Conservation (phyloP, 83 land plant species). For the Isoetes engelmannii region DNA sequence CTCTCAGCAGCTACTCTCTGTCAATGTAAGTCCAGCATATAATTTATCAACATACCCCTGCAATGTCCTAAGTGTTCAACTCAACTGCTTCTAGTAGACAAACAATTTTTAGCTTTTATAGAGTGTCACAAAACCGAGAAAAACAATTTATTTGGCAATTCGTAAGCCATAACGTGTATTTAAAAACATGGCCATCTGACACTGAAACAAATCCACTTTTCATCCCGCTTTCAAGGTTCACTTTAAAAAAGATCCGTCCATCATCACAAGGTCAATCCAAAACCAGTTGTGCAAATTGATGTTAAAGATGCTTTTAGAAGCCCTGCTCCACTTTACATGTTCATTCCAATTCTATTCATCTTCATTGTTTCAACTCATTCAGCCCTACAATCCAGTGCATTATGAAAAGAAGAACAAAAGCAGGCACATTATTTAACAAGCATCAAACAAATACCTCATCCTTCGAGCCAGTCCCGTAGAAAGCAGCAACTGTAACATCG, state of each 20-base stretch:
- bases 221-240: too few relatives aligned
- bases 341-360: too few relatives aligned
- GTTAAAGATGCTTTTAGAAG: too few relatives aligned
- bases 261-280: too few relatives aligned
- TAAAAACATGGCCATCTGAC: neutral
- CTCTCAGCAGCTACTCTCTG: constrained; percentile 95
- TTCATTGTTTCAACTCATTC: too few relatives aligned
- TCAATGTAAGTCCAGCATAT: neutral
- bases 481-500: constrained; percentile 94
- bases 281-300: too few relatives aligned
- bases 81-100: too few relatives aligned
- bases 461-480: constrained; percentile 96
- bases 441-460: constrained; percentile 54
- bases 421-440: neutral
- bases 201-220: too few relatives aligned
- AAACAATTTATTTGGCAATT: neutral
- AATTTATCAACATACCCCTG: neutral
- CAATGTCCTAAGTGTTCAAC: neutral
- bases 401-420: neutral
- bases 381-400: neutral
- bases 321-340: too few relatives aligned
- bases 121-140: neutral
- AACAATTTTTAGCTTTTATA: neutral
- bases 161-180: neutral
- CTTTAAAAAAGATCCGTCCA: too few relatives aligned